These are phyloP conservation scores for Acanthamoeba healyi DNA, from an alignment of 208 protist genomes.

Conservation along the genomic window DNA sequence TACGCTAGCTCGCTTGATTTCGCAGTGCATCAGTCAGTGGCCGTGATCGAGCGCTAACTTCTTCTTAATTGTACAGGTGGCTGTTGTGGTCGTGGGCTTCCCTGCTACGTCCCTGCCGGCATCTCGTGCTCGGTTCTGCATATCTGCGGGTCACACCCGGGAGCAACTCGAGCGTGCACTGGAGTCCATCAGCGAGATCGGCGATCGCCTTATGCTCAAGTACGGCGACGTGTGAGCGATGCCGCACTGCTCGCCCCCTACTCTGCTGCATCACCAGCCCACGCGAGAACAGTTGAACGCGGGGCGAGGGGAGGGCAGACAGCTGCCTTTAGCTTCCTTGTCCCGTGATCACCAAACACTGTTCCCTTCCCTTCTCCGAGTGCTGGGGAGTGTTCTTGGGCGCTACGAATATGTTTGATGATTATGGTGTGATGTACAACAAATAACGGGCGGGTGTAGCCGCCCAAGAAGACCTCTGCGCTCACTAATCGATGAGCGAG, in stretches of 20 bases:
- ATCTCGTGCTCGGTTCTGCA: conserved; percentile 92
- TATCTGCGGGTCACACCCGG: conserved; percentile 95
- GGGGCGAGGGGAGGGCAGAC: too few relatives aligned
- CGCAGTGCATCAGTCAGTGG: too few relatives aligned
- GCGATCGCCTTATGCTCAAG: conserved; percentile 75
- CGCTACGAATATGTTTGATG: too few relatives aligned
- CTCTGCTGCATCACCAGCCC: too few relatives aligned
- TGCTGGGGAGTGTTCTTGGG: background rate
- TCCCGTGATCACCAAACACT: too few relatives aligned
- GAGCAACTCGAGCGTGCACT: conserved; percentile 95
- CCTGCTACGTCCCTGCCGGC: conserved; percentile 96
- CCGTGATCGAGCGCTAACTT: too few relatives aligned
- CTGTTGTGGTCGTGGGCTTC: conserved; percentile 98
- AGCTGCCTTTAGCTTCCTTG: too few relatives aligned
- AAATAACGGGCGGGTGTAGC: too few relatives aligned
- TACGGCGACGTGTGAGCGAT: background rate
- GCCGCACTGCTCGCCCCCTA: background rate
- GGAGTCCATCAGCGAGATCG: conserved; percentile 93
- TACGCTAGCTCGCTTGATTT: too few relatives aligned
- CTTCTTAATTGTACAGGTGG: too few relatives aligned
- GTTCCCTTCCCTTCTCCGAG: too few relatives aligned
- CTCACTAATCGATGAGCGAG: background rate
- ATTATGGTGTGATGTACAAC: background rate
- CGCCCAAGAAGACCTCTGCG: background rate
- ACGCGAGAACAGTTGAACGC: too few relatives aligned